Base-by-base conservation (phyloP, 345 rosid species). In the Microthlaspi erraticum region DNA sequence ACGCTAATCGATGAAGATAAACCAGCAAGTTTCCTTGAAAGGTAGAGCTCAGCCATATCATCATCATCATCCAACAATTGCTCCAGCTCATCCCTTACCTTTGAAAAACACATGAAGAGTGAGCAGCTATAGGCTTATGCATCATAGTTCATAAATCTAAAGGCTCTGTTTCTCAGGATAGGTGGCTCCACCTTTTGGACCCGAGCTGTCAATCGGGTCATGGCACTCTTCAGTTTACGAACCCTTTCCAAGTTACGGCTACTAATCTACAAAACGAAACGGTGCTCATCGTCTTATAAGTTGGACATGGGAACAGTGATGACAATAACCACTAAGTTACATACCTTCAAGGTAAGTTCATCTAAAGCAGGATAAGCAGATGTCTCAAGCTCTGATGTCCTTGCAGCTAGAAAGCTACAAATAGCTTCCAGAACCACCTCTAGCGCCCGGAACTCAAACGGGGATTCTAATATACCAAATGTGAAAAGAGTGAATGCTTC, bases 31-130 rank as follows among this genome's bases (percentile, higher is more conserved):
- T 93, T 93, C 73, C 97, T 91, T 43, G 98, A 81, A 78, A 93
- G 78, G 76, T 87, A 93, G 19, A 93, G 86, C 59, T 91, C 96
- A 66, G 95, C 95, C 98, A 93, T 91, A 66, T 91, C 97, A 69
- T 84, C 95, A 6, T 94, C 99, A 71, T 93, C 95, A 80, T 89
- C 98, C 74, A 93, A 77, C 55, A 91, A 79, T 33, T 89, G 97
- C 66, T 87, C 99, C 17, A 93, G 96, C 76, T 87, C 97, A 84
- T 89, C 97, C 58, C 93, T 86, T 64, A 91, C 96, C 98, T 93
- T 63, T 51, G 81, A 33, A 41, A 75, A 51, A 34, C 29, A 26
- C 29, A 31, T 29, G 7, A 58, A 3, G n/a, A 37, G 5, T 2
- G 49, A 36, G 38, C 39, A n/a, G 23, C 23, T 16, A 55, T 26